These are phyloP conservation scores for Cymbidium sinense DNA, from an alignment of 106 monocot genomes.

Conservation along the genomic window DNA sequence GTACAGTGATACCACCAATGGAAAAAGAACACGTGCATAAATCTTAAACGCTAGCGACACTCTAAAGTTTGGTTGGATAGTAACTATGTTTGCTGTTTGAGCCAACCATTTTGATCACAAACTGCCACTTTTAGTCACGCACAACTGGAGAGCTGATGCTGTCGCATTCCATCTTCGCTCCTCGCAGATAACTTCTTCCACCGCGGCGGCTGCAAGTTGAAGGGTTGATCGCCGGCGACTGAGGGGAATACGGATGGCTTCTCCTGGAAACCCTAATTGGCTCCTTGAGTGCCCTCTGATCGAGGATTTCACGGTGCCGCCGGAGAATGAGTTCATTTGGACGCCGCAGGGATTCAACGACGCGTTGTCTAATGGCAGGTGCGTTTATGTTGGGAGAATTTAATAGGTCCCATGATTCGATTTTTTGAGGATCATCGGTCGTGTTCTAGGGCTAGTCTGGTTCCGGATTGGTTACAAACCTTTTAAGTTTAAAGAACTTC, in stretches of 20 bases:
- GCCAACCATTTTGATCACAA: background rate
- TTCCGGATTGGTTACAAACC: background rate
- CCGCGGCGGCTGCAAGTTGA: background rate
- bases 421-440: background rate
- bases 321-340: conserved; percentile 7
- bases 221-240: background rate
- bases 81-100: background rate
- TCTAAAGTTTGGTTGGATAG: background rate
- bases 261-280: conserved; percentile 8
- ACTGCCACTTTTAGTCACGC: background rate
- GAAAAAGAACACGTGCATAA: background rate
- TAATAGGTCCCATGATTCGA: background rate
- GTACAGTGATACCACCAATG: background rate
- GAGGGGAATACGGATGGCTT: background rate
- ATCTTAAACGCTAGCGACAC: background rate
- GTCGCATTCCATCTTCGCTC: background rate
- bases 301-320: conserved; percentile 9
- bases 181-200: background rate
- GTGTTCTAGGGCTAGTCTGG: background rate
- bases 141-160: background rate
- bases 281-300: conserved; percentile 5
- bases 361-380: conserved; percentile 10
- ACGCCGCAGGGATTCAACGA: conserved; percentile 9
- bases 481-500: background rate
- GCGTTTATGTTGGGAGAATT: background rate